These are phyloP conservation scores for Aspergillus floridensis DNA, from an alignment of 2,329 filamentous ascomycete genomes.

Conservation along the genomic window DNA sequence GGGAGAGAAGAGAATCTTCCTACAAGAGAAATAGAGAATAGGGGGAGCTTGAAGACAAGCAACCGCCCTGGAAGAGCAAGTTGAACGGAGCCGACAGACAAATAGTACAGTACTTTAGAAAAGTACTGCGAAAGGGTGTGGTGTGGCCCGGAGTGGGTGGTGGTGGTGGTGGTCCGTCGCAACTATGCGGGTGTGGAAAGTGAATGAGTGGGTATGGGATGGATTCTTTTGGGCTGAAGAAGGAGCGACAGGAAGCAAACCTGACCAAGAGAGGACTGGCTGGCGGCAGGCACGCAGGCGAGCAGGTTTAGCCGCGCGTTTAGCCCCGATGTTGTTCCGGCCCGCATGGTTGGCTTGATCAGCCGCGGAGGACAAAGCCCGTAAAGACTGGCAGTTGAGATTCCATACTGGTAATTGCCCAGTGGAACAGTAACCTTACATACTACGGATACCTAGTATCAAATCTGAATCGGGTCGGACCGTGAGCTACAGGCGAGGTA, in stretches of 20 bases:
- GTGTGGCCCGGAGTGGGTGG: not conserved
- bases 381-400: not conserved
- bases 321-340: constrained; percentile 6
- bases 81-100: not conserved
- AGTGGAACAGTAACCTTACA: not conserved
- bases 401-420: no score
- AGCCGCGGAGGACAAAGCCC: constrained; percentile 16
- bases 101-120: not conserved
- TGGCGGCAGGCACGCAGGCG: constrained; percentile 2
- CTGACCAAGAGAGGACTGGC: no score
- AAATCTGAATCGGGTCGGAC: no score
- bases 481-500: not conserved
- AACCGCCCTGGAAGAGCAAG: not conserved
- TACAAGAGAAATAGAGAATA: constrained; percentile 4
- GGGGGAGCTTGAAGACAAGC: not conserved
- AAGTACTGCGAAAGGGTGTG: not conserved
- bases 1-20: constrained; percentile 2
- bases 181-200: not conserved
- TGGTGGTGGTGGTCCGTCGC: not conserved
- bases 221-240: constrained; percentile 18
- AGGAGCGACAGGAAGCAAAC: constrained; percentile 12
- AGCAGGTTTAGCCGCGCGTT: constrained; percentile 17
- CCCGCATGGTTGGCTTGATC: constrained; percentile 12
- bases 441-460: no score
- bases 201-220: constrained; percentile 1